A percentile compares a stretch with the other conserved stretches of the same genome.
Evolutionary conservation across 2,329 filamentous ascomycete species (phyloP).

Genomic region (Geosmithia morbida): DNA sequence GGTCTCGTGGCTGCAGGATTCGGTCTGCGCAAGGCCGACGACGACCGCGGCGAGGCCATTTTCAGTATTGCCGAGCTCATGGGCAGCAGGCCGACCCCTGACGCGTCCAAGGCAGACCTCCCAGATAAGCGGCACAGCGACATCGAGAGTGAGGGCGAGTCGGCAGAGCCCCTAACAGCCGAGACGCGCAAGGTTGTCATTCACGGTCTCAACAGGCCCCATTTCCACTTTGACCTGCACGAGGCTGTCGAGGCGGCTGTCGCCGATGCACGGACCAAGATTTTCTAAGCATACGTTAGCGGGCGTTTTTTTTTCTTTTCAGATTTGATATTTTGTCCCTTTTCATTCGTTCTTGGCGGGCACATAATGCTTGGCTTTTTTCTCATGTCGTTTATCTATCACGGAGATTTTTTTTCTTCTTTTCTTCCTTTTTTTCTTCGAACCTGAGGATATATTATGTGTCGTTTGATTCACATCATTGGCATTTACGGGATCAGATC

Average conservation of each 20-base stretch:
- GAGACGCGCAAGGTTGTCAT: slow-evolving; percentile 18
- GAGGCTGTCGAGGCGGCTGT: slow-evolving; percentile 31
- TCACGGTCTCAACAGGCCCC: slow-evolving; percentile 32
- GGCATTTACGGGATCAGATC: not conserved
- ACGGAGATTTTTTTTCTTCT: not conserved
- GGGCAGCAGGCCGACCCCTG: slow-evolving; percentile 41
- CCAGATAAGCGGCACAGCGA: slow-evolving; percentile 21
- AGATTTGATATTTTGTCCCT: not conserved
- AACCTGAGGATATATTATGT: no score
- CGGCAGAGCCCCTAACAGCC: slow-evolving; percentile 12
- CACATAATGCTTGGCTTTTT: not conserved
- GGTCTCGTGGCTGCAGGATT: slow-evolving; percentile 39
- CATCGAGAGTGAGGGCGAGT: slow-evolving; percentile 6
- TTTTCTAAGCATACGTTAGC: not conserved
- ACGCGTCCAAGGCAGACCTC: slow-evolving; percentile 41
- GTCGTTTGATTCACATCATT: not conserved
- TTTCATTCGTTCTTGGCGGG: not conserved
- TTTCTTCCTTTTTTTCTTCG: no score
- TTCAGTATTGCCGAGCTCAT: slow-evolving; percentile 78
- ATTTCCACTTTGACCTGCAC: slow-evolving; percentile 36
- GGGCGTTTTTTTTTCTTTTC: not conserved
- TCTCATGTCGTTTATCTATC: not conserved
- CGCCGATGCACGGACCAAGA: slow-evolving; percentile 15
- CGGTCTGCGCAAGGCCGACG: slow-evolving; percentile 19
- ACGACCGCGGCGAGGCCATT: slow-evolving; percentile 40